phyloP scores from a whole-genome alignment of 2,329 filamentous ascomycete genomes.

The Colletotrichum sp. region DNA sequence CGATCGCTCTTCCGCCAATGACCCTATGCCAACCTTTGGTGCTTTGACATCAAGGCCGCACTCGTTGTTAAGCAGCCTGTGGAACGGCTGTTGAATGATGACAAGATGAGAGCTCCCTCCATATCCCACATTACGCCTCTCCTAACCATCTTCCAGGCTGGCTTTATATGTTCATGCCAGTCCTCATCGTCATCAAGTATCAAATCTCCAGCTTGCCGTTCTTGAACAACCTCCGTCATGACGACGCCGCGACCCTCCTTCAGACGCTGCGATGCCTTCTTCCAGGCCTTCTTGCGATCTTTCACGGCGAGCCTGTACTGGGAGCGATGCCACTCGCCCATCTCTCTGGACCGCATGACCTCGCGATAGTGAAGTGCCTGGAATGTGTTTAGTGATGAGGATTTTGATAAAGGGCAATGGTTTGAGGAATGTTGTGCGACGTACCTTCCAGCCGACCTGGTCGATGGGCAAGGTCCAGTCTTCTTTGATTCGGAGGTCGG shows the following conservation, averaged over 20 bases:
- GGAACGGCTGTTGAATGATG: background rate
- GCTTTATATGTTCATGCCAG: background rate
- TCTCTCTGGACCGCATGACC: background rate
- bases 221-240: background rate
- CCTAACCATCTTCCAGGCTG: background rate
- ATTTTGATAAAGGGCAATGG: no score
- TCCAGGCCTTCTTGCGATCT: background rate
- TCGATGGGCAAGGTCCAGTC: fast-evolving
- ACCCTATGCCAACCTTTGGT: background rate
- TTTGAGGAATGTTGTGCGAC: background rate
- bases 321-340: fast-evolving
- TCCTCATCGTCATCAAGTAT: background rate
- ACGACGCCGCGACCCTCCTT: background rate
- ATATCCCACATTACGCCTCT: background rate
- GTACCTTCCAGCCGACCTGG: background rate
- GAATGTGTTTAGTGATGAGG: background rate
- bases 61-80: background rate
- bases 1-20: background rate
- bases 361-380: background rate
- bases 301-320: background rate
- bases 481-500: background rate
- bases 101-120: background rate
- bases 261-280: background rate
- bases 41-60: background rate
- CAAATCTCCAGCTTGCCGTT: background rate